A percentile compares a stretch with the other conserved stretches of the same genome.
phyloP scores from a whole-genome alignment of 257 asterid species.

The Lycium barbarum region DNA sequence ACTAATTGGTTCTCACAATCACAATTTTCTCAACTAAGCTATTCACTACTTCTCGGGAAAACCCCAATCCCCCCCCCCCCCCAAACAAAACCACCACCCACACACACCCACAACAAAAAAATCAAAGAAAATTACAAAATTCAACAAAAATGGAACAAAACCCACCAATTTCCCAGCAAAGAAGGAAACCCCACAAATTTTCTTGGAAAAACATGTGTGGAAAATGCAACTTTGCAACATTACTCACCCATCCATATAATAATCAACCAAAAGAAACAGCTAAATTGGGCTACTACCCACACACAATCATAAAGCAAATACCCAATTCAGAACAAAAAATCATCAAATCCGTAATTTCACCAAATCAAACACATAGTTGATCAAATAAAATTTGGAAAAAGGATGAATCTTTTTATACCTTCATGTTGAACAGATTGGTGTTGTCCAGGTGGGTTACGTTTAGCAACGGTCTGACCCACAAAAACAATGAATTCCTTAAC shows the following conservation, averaged over 20 bases:
- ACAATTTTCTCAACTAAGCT: neutral
- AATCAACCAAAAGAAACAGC: neutral
- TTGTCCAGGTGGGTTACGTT: conserved; percentile 75
- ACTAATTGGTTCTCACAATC: neutral
- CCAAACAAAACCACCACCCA: neutral
- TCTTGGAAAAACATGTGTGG: neutral
- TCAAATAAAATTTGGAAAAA: neutral
- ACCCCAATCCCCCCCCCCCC: too few species aligned
- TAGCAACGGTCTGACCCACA: conserved; percentile 86
- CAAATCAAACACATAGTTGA: neutral
- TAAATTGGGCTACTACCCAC: neutral
- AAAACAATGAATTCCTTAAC: conserved; percentile 62
- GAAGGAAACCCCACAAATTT: too few species aligned
- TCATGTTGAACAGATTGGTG: conserved; percentile 92
- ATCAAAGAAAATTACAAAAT: neutral
- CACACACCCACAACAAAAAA: neutral
- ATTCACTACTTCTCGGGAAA: neutral
- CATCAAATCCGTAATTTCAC: too few species aligned
- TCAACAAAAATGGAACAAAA: too few species aligned
- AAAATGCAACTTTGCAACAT: too few species aligned
- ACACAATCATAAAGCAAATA: neutral
- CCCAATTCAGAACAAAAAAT: too few species aligned
- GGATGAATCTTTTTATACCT: conserved; percentile 43
- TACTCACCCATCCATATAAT: too few species aligned
- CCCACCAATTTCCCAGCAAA: too few species aligned